These are phyloP conservation scores for Drechslerella coelobrocha DNA, from an alignment of 2,329 filamentous ascomycete species.

Conservation along the genomic window DNA sequence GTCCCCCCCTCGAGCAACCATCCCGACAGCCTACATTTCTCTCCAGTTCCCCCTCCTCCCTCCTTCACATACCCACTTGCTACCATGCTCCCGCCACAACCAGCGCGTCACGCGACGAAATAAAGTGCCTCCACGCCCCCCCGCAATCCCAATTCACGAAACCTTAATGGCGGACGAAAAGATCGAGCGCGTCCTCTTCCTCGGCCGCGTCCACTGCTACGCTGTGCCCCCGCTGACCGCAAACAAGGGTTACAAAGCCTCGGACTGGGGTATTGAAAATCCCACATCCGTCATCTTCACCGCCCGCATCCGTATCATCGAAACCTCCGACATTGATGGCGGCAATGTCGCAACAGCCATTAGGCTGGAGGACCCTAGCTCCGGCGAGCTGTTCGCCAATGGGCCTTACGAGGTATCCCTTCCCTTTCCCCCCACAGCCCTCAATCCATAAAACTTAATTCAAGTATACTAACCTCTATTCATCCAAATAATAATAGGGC, in stretches of 20 bases:
- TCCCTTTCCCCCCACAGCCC: background rate
- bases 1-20: too few species aligned
- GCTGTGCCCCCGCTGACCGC: slow-evolving; percentile 80
- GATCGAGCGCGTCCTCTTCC: slow-evolving; percentile 84
- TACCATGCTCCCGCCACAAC: background rate
- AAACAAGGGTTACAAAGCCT: slow-evolving; percentile 78
- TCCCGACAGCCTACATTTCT: too few species aligned
- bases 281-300: slow-evolving; percentile 78
- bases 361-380: slow-evolving; percentile 76
- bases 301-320: slow-evolving; percentile 77
- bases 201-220: slow-evolving; percentile 82
- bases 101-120: slow-evolving; percentile 23
- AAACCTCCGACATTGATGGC: slow-evolving; percentile 67
- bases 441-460: background rate
- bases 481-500: slow-evolving; percentile 34
- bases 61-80: background rate
- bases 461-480: background rate
- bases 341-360: slow-evolving; percentile 74
- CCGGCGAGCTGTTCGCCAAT: slow-evolving; percentile 80
- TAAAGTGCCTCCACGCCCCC: too few species aligned
- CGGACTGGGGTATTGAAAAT: slow-evolving; percentile 75
- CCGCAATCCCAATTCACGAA: slow-evolving; percentile 24
- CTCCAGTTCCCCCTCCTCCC: too few species aligned
- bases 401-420: slow-evolving; percentile 69
- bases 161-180: slow-evolving; percentile 69